Evolutionary conservation across 768 basidiomycete genomes (phyloP), one percentile per base, ranked within the genome.

Genomic region (Multifurca ochricompacta): DNA sequence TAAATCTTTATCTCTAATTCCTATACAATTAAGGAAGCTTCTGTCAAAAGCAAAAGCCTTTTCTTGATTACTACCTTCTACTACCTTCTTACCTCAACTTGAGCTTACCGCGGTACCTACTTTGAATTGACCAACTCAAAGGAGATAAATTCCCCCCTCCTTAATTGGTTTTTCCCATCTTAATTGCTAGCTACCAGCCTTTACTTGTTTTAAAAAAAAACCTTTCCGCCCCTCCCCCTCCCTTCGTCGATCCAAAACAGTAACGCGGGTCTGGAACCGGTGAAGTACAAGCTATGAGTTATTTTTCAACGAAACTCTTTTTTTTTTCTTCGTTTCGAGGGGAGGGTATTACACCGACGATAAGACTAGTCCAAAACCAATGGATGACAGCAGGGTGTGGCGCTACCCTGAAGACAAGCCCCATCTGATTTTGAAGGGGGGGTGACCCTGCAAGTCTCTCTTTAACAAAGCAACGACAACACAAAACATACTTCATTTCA

Each of bases 121-220:
- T 49, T 37, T 27, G 30, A 49, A 55, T 37, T 37, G 35, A 21
- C 10, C 23, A 16, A 37, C 48, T 51, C 3, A 40, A 50, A 48
- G 25, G 31, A 47, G 53, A 27, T 23, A 54, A 54, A 45, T n/a
- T n/a, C n/a, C n/a, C n/a, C n/a, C n/a, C n/a, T n/a, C 19, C 13
- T 27, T n/a, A n/a, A n/a, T n/a, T 27, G 21, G 41, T 16, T 27
- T 37, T 3, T 2, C 48, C 18, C 18, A 36, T 25, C 21, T 14
- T 23, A 32, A 31, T 50, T 28, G 35, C 45, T 53, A 47, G 45
- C 45, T n/a, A n/a, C n/a, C n/a, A n/a, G n/a, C n/a, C n/a, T n/a
- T n/a, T n/a, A n/a, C n/a, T n/a, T n/a, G n/a, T n/a, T n/a, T n/a
- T n/a, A n/a, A n/a, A n/a, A n/a, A n/a, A n/a, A n/a, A n/a, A n/a